Percentiles rank a stretch among this genome's conserved stretches.
Evolutionary conservation across 2,329 filamentous ascomycete genomes (phyloP).

Genomic region (Pseudogymnoascus sp.): DNA sequence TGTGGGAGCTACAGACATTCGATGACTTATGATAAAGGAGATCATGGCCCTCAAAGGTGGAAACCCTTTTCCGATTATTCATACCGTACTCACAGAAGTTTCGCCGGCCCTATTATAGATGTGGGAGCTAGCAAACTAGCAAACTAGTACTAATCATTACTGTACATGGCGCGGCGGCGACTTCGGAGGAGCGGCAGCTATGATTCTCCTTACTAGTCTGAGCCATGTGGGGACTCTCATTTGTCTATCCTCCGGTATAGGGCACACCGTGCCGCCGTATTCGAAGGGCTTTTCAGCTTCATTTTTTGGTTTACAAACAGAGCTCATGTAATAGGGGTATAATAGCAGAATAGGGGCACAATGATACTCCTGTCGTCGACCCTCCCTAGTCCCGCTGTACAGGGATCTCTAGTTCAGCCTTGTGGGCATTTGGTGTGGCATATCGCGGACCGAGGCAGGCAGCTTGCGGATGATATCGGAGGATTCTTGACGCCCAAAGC

Average conservation of each 20-base stretch:
- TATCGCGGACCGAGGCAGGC: neutral
- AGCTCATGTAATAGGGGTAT: neutral
- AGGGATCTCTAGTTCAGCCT: neutral
- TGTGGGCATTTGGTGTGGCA: neutral
- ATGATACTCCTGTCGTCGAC: neutral
- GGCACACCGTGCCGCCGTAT: neutral
- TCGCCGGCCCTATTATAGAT: neutral
- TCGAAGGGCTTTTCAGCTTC: neutral
- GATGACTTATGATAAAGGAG: too few relatives aligned
- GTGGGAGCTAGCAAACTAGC: neutral
- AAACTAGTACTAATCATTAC: neutral
- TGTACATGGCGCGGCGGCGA: neutral
- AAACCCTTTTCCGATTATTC: neutral
- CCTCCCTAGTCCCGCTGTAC: neutral
- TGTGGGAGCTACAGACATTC: conserved; percentile 2
- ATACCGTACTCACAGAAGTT: neutral
- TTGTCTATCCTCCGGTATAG: neutral
- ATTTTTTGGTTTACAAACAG: neutral
- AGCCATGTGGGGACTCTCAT: neutral
- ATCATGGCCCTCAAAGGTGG: neutral
- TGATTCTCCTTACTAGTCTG: neutral
- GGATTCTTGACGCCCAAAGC: neutral
- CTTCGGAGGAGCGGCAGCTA: neutral
- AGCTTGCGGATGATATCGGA: conserved; percentile 1
- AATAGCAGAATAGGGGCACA: neutral